Conservation (phyloP, 495 filamentous ascomycete genomes). For the Penicillium arizonense region DNA sequence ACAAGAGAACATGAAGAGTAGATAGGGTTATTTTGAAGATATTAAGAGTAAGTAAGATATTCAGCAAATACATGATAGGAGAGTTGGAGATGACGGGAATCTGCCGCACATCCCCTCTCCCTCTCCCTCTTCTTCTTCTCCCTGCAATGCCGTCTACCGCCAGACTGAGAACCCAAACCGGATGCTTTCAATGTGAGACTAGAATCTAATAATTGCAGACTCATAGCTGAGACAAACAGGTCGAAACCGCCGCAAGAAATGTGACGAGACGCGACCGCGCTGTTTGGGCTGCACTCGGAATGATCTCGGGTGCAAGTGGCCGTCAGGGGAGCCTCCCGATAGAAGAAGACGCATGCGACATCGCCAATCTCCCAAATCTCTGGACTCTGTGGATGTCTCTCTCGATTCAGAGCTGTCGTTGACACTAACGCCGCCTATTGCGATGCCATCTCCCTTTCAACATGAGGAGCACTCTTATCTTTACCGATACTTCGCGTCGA, state of each 20-base stretch:
- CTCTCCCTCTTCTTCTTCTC: no score
- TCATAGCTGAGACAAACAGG: constrained; percentile 1
- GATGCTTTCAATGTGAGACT: constrained; percentile 10
- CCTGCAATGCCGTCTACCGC: constrained; percentile 2
- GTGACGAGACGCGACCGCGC: constrained; percentile 12
- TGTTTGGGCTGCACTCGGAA: constrained; percentile 10
- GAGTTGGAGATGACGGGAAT: no score
- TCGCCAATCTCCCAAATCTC: neutral
- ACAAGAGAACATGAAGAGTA: no score
- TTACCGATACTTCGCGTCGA: constrained; percentile 9
- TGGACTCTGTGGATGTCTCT: no score
- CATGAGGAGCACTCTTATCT: constrained; percentile 9
- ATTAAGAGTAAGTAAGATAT: no score
- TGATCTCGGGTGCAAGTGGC: constrained; percentile 10
- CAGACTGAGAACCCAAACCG: constrained; percentile 8
- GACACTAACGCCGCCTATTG: neutral
- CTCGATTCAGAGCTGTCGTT: neutral
- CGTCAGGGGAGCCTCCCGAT: neutral
- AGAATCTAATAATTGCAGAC: neutral
- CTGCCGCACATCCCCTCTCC: no score
- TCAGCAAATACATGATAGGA: no score
- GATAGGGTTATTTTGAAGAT: no score
- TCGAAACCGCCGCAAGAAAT: constrained; percentile 17
- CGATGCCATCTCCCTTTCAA: constrained; percentile 11
- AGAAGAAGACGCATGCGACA: neutral